Evolutionary conservation across 768 basidiomycete genomes (phyloP), one percentile per base, ranked within the genome.

Genomic region (Dendrothele bispora): DNA sequence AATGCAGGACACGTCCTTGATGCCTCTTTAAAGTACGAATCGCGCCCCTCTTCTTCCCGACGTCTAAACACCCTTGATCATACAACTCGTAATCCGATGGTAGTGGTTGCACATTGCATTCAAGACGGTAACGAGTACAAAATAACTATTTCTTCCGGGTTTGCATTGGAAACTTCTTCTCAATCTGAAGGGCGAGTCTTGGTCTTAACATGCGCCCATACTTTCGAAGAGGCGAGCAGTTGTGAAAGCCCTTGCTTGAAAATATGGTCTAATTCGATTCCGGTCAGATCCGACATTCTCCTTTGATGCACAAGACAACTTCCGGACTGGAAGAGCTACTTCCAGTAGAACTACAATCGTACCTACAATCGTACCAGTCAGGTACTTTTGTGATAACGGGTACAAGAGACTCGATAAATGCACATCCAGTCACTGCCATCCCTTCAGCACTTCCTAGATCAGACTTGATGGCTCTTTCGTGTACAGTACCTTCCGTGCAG

Each of bases 141-240:
- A 59, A 62, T 84, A 21, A 69, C 73, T 3, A 58, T 83, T 11
- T 79, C 75, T 34, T 82, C 81, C 15, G 84, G 79, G 2, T 86
- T 87, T 61, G 74, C 71, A 5, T 53, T 86, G 41, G 67, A 75
- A 49, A 45, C 58, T 39, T 52, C 59, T 26, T 39, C 58, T 39
- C 27, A 49, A 24, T 11, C 52, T 38, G 47, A 59, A 45, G 49
- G 59, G 7, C 63, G 70, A 46, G 56, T 66, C 7, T 52, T 79
- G 14, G 55, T 84, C 28, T 50, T 83, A 20, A 79, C 79, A 10
- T 86, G 83, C 55, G 79, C 77, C 6, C 84, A 86, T 59, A 83
- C 84, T 2, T 59, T 86, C 22, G 78, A 84, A 62, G 76, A 82
- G 77, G 82, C 20, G 40, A 42, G 15, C 3, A 17, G 40, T 30